phyloP scores from a whole-genome alignment of 1,284 basidiomycete species.

The Boletus putidus region DNA sequence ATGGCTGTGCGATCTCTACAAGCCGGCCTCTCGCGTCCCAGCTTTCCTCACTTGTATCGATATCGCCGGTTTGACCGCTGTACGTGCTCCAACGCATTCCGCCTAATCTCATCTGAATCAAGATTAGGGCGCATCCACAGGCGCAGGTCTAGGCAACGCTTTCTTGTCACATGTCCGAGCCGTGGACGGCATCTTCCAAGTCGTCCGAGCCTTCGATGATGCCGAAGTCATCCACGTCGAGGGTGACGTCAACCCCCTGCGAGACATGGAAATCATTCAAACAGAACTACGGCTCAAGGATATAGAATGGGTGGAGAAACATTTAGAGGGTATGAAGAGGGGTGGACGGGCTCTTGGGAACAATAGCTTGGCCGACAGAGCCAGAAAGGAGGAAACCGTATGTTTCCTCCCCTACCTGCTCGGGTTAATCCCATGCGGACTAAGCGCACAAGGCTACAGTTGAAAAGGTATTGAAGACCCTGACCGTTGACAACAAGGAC shows the following conservation, averaged over 20 bases:
- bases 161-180: conserved; percentile 98
- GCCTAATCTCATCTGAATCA: conserved; percentile 22
- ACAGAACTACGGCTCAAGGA: conserved; percentile 95
- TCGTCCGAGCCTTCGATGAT: conserved; percentile 97
- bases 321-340: conserved; percentile 80
- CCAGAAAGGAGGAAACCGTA: conserved; percentile 95
- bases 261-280: conserved; percentile 98
- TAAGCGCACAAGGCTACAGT: conserved; percentile 63
- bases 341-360: conserved; percentile 69
- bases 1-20: conserved; percentile 92
- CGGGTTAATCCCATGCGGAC: conserved; percentile 17
- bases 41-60: conserved; percentile 98
- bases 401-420: conserved; percentile 32
- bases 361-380: conserved; percentile 88
- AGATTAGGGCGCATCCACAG: conserved; percentile 88
- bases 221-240: conserved; percentile 99
- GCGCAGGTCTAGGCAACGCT: conserved; percentile 96
- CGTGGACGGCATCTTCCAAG: conserved; percentile 99
- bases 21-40: conserved; percentile 85
- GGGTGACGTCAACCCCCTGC: conserved; percentile 93
- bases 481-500: conserved; percentile 87
- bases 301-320: conserved; percentile 98
- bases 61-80: conserved; percentile 96
- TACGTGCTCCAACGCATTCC: conserved; percentile 41
- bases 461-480: conserved; percentile 80